Conservation (phyloP, 768 basidiomycete genomes). For the Boletus vinaceobasis region DNA sequence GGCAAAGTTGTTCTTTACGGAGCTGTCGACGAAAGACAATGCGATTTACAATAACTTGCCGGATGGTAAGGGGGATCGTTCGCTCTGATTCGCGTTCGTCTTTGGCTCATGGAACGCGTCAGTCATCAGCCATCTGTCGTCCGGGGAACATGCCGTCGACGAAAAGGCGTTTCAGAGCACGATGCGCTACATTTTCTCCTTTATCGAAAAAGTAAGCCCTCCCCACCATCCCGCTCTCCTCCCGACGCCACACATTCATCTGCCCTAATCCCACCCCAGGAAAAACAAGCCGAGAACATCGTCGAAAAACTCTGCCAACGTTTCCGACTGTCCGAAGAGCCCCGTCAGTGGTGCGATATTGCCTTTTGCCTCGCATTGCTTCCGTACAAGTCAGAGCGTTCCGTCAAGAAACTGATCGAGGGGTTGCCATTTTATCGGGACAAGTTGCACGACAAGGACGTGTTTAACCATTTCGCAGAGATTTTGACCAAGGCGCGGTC, state of each 20-base stretch:
- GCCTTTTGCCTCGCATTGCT: slow-evolving; percentile 92
- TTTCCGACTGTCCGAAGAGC: slow-evolving; percentile 83
- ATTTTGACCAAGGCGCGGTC: slow-evolving; percentile 89
- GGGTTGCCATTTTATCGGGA: slow-evolving; percentile 91
- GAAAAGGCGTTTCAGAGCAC: slow-evolving; percentile 91
- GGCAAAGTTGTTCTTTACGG: slow-evolving; percentile 97
- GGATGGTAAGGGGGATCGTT: slow-evolving; percentile 57
- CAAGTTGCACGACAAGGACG: slow-evolving; percentile 85
- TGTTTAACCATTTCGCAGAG: slow-evolving; percentile 80
- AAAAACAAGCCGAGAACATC: slow-evolving; percentile 96
- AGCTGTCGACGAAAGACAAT: slow-evolving; percentile 95
- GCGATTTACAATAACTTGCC: slow-evolving; percentile 99
- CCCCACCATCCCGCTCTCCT: neutral
- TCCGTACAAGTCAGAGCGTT: slow-evolving; percentile 95
- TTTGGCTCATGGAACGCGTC: slow-evolving; percentile 5
- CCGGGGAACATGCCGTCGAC: slow-evolving; percentile 87
- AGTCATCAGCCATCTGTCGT: slow-evolving; percentile 95
- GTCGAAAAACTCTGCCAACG: slow-evolving; percentile 98
- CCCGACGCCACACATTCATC: neutral
- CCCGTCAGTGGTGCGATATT: slow-evolving; percentile 96
- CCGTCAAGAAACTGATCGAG: slow-evolving; percentile 94
- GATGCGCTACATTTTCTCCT: slow-evolving; percentile 92
- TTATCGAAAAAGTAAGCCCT: slow-evolving; percentile 84
- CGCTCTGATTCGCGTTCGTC: neutral
- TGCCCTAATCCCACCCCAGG: slow-evolving; percentile 43